Percentiles rank a stretch among this genome's conserved stretches.
Conservation (phyloP, 164 flowering plant species). For the Magnolia officinalis region DNA sequence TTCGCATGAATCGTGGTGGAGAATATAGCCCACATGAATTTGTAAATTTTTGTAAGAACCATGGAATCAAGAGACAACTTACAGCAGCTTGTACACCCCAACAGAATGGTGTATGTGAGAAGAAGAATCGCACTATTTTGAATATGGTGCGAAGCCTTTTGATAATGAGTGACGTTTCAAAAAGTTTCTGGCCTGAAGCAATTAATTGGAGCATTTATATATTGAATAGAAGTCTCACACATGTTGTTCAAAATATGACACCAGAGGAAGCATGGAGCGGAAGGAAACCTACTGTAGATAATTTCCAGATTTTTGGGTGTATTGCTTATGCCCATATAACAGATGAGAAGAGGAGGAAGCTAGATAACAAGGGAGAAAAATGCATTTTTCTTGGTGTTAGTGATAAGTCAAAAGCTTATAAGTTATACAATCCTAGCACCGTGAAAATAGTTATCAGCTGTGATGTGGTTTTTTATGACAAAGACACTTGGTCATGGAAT, state of each 20-base stretch:
- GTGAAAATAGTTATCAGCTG: background rate
- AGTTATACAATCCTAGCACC: background rate
- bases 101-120: background rate
- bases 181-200: background rate
- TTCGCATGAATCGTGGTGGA: background rate
- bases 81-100: background rate
- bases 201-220: background rate
- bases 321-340: background rate
- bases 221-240: background rate
- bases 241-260: background rate
- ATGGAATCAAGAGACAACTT: background rate
- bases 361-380: background rate
- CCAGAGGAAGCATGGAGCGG: background rate
- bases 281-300: background rate
- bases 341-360: background rate
- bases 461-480: background rate
- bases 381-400: background rate
- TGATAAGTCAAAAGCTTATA: constrained; percentile 4
- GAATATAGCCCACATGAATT: background rate
- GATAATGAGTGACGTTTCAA: background rate
- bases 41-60: background rate
- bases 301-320: background rate
- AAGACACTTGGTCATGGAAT: background rate
- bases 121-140: background rate
- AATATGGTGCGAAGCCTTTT: background rate